Percentiles rank a stretch among this genome's conserved stretches.
phyloP scores from a whole-genome alignment of 805 yeast genomes.

The Starmerella stigmatis region DNA sequence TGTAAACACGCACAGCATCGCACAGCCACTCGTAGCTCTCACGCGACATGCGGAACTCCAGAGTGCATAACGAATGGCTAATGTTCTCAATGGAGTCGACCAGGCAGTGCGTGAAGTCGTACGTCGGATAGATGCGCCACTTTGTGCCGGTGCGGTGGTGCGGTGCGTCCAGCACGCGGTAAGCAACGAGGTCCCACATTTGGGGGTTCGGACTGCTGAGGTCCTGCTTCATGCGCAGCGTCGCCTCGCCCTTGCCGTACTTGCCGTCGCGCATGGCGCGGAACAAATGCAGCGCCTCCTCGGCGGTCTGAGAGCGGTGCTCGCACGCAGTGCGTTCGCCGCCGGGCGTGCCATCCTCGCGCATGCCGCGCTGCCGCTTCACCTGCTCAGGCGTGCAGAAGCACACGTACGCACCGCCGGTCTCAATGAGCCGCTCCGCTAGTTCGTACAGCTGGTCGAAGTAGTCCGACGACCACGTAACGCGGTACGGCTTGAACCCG shows the following conservation, averaged over 20 bases:
- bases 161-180: constrained; percentile 81
- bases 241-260: constrained; percentile 84
- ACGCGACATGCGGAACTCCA: constrained; percentile 84
- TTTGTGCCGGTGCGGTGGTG: constrained; percentile 95
- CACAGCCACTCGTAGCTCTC: constrained; percentile 98
- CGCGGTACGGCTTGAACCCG: constrained; percentile 87
- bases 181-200: constrained; percentile 99
- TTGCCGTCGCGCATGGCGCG: constrained; percentile 85
- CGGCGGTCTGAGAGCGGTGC: constrained; percentile 60
- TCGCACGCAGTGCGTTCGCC: constrained; percentile 80
- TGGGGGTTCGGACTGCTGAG: constrained; percentile 85
- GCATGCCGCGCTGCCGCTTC: constrained; percentile 79
- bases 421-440: constrained; percentile 68
- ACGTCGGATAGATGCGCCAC: constrained; percentile 98
- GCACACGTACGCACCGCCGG: constrained; percentile 79
- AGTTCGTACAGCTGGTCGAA: constrained; percentile 79
- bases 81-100: constrained; percentile 96
- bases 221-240: constrained; percentile 94
- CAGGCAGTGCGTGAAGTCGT: constrained; percentile 97
- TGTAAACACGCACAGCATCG: constrained; percentile 84
- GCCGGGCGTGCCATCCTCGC: constrained; percentile 85
- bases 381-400: constrained; percentile 89
- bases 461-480: constrained; percentile 93
- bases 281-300: constrained; percentile 68
- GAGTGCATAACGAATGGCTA: constrained; percentile 90